Evolutionary conservation across 352 stramenopile species (phyloP).

Genomic region (Globisporangium okanoganense): DNA sequence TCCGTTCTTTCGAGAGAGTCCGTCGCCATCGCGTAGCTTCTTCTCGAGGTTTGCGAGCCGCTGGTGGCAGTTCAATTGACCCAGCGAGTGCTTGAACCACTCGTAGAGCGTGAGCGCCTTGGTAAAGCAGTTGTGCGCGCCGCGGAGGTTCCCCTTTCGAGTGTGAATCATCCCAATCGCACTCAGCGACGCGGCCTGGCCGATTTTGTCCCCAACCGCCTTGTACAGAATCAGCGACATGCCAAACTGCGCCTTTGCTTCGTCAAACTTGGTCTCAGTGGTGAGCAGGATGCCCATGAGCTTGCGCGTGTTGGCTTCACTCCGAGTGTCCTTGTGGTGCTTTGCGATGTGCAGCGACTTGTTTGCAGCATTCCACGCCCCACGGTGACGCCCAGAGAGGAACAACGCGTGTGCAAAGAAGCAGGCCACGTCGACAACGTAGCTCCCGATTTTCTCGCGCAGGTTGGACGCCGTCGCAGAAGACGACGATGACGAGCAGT

Average conservation of each 20-base stretch:
- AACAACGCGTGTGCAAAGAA: conserved; percentile 76
- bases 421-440: conserved; percentile 65
- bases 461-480: conserved; percentile 14
- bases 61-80: conserved; percentile 79
- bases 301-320: conserved; percentile 70
- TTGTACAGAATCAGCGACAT: conserved; percentile 77
- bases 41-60: conserved; percentile 82
- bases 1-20: conserved; percentile 45
- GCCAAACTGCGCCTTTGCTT: conserved; percentile 77
- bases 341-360: conserved; percentile 77
- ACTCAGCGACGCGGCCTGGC: conserved; percentile 67
- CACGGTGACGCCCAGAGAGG: conserved; percentile 63
- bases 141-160: conserved; percentile 70
- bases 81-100: conserved; percentile 78
- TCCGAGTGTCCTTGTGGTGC: conserved; percentile 59
- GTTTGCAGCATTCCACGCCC: conserved; percentile 67
- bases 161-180: conserved; percentile 82
- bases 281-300: conserved; percentile 76
- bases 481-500: conserved; percentile 14
- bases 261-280: conserved; percentile 81
- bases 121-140: conserved; percentile 75
- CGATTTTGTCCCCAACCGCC: conserved; percentile 66
- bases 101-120: conserved; percentile 79
- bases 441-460: conserved; percentile 46
- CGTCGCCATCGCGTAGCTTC: conserved; percentile 71